Percentiles rank a stretch among this genome's conserved stretches.
phyloP scores from a whole-genome alignment of 192 early-diverging fungal species.

The Gonapodya sp. region DNA sequence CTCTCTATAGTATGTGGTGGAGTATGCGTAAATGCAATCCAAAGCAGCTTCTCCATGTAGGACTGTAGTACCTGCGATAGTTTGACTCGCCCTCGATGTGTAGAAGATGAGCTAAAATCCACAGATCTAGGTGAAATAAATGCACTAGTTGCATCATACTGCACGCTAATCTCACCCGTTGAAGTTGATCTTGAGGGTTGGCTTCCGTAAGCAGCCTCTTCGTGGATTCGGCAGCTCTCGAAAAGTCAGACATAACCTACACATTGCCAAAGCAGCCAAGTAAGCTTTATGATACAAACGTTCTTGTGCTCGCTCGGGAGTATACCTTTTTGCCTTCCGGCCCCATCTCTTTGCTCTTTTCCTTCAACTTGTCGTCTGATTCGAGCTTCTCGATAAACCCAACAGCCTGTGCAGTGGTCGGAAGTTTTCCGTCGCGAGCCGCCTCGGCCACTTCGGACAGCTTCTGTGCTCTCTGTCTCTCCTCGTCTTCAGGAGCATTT shows the following conservation, averaged over 20 bases:
- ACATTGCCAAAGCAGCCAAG: too few relatives aligned
- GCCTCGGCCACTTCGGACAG: background rate
- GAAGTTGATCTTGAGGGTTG: slow-evolving; percentile 35
- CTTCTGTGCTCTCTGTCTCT: background rate
- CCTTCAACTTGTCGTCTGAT: slow-evolving; percentile 17
- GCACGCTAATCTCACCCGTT: slow-evolving; percentile 13
- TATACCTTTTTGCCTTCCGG: slow-evolving; percentile 30
- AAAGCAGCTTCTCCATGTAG: too few relatives aligned
- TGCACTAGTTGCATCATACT: background rate
- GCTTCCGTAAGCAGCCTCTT: slow-evolving; percentile 29
- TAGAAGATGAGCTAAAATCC: slow-evolving; percentile 2
- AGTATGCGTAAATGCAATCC: background rate
- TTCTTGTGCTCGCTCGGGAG: too few relatives aligned
- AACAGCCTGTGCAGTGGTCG: slow-evolving; percentile 30
- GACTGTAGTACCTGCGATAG: background rate
- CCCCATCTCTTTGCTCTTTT: slow-evolving; percentile 23
- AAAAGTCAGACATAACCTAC: slow-evolving; percentile 24
- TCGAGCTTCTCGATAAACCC: slow-evolving; percentile 26
- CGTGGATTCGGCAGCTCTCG: slow-evolving; percentile 26
- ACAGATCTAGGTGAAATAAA: background rate
- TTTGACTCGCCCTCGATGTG: background rate
- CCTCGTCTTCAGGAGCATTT: background rate
- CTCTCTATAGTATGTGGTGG: background rate
- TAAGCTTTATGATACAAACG: too few relatives aligned
- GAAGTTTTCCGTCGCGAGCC: slow-evolving; percentile 30